Percentiles rank a stretch among this genome's conserved stretches.
Conservation (phyloP, 2,329 filamentous ascomycete genomes). For the Scedosporium aurantiacum region DNA sequence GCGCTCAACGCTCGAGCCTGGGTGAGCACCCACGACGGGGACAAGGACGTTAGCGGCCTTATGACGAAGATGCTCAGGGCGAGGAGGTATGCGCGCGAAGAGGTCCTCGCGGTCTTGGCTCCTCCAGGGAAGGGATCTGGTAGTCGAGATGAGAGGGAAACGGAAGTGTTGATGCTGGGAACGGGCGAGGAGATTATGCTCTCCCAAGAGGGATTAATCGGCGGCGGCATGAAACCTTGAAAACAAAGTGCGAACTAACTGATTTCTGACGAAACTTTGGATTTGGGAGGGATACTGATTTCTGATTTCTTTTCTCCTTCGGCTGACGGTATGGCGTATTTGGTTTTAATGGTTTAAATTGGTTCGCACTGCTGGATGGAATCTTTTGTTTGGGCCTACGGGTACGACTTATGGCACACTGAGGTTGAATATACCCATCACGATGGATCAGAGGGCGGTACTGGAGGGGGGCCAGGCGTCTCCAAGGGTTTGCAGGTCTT, state of each 20-base stretch:
- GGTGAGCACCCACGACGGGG: conserved; percentile 51
- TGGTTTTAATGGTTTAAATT: too few species aligned
- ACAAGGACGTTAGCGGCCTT: conserved; percentile 43
- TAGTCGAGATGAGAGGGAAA: conserved; percentile 12
- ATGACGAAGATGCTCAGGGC: conserved; percentile 39
- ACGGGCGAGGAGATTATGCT: conserved; percentile 32
- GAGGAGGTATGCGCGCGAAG: conserved; percentile 28
- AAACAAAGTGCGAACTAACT: conserved; percentile 5
- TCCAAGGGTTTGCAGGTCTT: not conserved
- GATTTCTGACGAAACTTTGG: not conserved
- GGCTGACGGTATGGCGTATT: too few species aligned
- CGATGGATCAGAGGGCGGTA: not conserved
- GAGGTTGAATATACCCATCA: not conserved
- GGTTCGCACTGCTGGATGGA: too few species aligned
- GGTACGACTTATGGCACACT: not conserved
- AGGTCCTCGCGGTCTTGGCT: conserved; percentile 24
- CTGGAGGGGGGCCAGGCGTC: not conserved
- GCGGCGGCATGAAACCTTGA: conserved; percentile 4
- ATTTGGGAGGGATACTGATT: not conserved
- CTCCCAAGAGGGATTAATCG: conserved; percentile 24
- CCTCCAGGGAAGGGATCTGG: conserved; percentile 8
- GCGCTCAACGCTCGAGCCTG: conserved; percentile 43
- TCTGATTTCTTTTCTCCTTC: too few species aligned
- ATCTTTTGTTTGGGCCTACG: not conserved
- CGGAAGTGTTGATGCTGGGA: conserved; percentile 29